Conservation (phyloP, 768 basidiomycete species). For the Pleurotus salmoneostramineus region DNA sequence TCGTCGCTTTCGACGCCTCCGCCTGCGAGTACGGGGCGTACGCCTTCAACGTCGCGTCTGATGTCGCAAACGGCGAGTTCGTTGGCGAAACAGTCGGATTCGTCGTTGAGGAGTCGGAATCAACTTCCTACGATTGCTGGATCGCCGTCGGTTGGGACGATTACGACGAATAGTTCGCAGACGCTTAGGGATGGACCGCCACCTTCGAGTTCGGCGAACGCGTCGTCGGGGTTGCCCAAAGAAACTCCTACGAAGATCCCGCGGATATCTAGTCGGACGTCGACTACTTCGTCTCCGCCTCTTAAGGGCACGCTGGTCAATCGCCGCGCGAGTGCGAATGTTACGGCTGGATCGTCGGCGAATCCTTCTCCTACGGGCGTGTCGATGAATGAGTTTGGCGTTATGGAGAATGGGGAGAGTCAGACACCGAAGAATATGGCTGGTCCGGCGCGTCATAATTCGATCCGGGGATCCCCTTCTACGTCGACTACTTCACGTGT, state of each 20-base stretch:
- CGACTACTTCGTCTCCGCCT: constrained; percentile 71
- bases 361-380: constrained; percentile 61
- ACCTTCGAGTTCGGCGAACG: constrained; percentile 52
- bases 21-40: constrained; percentile 29
- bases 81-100: constrained; percentile 83
- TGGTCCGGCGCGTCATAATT: constrained; percentile 41
- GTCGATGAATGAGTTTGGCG: constrained; percentile 73
- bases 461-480: constrained; percentile 65
- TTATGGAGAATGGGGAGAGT: constrained; percentile 61
- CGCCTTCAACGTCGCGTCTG: constrained; percentile 54
- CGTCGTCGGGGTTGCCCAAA: constrained; percentile 52
- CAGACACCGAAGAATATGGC: constrained; percentile 41
- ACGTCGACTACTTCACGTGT: constrained; percentile 50
- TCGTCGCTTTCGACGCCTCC: constrained; percentile 41
- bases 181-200: constrained; percentile 47
- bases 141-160: constrained; percentile 81
- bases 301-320: constrained; percentile 51
- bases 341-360: constrained; percentile 48
- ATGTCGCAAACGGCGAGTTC: constrained; percentile 85
- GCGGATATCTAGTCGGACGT: constrained; percentile 83
- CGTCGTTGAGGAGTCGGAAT: constrained; percentile 71
- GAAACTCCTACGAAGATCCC: constrained; percentile 94
- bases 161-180: constrained; percentile 41
- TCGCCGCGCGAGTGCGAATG: constrained; percentile 66
- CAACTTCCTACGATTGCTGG: constrained; percentile 90